Evolutionary conservation across 768 basidiomycete species (phyloP), one percentile per base, ranked within the genome.

Genomic region (Trametes coccinea): DNA sequence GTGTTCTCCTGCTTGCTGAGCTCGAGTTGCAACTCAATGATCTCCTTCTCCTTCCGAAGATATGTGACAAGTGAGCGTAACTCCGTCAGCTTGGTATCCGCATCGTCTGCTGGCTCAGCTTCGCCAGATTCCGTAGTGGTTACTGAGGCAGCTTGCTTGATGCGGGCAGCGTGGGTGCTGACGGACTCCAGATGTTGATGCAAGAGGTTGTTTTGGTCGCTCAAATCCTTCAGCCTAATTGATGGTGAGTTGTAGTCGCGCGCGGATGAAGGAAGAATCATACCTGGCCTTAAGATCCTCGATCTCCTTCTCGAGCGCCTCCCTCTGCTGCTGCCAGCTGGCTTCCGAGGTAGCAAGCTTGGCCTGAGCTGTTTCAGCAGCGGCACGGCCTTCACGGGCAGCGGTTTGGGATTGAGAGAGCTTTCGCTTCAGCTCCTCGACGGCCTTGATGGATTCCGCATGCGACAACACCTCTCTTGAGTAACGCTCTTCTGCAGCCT

Each of bases 11-110:
- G 84, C 70, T 83, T 89, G 78, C 87, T 82, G 50, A 95, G 83
- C 67, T 94, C 90, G 29, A 93, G 80, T 64, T 94, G 92, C 34
- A 94, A 82, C 66, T 95, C 93, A 47, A 92, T 88, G 54, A 95
- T 93, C 71, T 95, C 92, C 75, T 95, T 94, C 79, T 95, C 93
- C 69, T 89, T 92, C 44, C 93, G 83, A 37, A 95, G 77, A 73
- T 91, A 95, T 2, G 86, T 81, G 45, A 94, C 86, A 30, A 93
- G 88, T 16, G 88, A 83, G 31, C 89, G 88, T 22, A 93, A 75
- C 65, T 93, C 91, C 0, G 87, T 79, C 9, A 90, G 65, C 70
- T 91, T 88, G 2, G 79, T 79, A 63, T 90, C 89, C 3, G 76
- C 68, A 61, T 87, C 85, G 16, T 80, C 84, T 8, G 74, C 59